Conservation (phyloP, 2,329 filamentous ascomycete species). For the Aspergillus brasiliensis region DNA sequence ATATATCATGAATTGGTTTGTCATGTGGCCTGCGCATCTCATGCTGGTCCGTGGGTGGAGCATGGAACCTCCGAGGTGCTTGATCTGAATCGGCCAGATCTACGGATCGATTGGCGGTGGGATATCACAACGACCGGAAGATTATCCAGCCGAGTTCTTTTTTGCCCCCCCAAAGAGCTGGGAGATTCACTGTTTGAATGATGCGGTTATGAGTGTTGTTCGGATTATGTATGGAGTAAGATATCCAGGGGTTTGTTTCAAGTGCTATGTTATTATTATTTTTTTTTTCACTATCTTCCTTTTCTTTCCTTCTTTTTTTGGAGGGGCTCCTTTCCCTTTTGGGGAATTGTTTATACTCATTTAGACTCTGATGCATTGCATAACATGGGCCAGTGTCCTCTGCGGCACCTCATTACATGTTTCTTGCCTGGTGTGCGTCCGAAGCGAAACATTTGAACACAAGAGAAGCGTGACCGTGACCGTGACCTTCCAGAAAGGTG, state of each 20-base stretch:
- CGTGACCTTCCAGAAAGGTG: neutral
- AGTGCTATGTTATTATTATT: neutral
- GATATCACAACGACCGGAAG: neutral
- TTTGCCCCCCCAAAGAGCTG: too few species aligned
- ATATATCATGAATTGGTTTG: neutral
- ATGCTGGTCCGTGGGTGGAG: neutral
- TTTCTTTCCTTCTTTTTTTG: neutral
- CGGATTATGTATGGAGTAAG: slow-evolving; percentile 2
- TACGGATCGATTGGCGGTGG: neutral
- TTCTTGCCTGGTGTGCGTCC: neutral
- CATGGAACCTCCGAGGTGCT: neutral
- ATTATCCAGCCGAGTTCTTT: neutral
- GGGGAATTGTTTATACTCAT: too few species aligned
- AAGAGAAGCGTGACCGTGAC: neutral
- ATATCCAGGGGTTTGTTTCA: neutral
- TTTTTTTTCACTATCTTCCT: neutral
- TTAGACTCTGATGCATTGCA: too few species aligned
- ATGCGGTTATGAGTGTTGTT: slow-evolving; percentile 1
- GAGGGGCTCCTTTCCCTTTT: neutral
- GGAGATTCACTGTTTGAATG: neutral
- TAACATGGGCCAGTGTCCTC: too few species aligned
- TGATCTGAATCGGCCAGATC: neutral
- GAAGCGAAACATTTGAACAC: too few species aligned
- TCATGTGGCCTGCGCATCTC: slow-evolving; percentile 4
- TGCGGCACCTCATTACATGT: too few species aligned